Evolutionary conservation across 768 basidiomycete genomes (phyloP).

Genomic region (Clitopilus passeckerianus): DNA sequence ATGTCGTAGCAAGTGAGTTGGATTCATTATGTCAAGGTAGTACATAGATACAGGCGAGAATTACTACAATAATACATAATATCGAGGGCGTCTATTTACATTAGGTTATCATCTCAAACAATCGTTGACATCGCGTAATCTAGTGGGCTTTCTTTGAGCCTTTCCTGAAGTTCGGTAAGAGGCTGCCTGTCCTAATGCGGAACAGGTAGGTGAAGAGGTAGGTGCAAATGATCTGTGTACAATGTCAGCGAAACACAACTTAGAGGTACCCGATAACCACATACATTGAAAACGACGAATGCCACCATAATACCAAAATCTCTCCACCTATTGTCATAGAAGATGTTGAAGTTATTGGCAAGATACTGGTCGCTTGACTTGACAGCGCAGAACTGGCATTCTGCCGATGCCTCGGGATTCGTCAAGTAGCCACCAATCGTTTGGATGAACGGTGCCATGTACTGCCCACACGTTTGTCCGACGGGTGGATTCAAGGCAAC

Average conservation of each 20-base stretch:
- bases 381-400: conserved; percentile 56
- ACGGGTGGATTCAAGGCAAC: conserved; percentile 47
- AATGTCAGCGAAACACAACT: neutral
- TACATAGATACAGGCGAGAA: too few species aligned
- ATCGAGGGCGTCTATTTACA: too few species aligned
- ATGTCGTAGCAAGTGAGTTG: too few species aligned
- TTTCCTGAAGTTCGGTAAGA: conserved; percentile 21
- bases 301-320: conserved; percentile 48
- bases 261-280: conserved; percentile 13
- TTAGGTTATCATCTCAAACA: too few species aligned
- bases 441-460: conserved; percentile 44
- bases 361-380: conserved; percentile 60
- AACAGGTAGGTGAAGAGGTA: conserved; percentile 48
- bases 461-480: conserved; percentile 48
- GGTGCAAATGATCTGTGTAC: conserved; percentile 30
- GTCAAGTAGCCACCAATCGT: conserved; percentile 47
- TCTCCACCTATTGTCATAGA: conserved; percentile 49
- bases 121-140: neutral
- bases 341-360: conserved; percentile 44
- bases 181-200: conserved; percentile 34
- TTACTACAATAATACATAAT: too few species aligned
- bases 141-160: conserved; percentile 7
- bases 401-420: conserved; percentile 46
- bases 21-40: too few species aligned
- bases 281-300: conserved; percentile 45